Base-by-base conservation (phyloP, 495 filamentous ascomycete genomes). In the Clohesyomyces aquaticus region DNA sequence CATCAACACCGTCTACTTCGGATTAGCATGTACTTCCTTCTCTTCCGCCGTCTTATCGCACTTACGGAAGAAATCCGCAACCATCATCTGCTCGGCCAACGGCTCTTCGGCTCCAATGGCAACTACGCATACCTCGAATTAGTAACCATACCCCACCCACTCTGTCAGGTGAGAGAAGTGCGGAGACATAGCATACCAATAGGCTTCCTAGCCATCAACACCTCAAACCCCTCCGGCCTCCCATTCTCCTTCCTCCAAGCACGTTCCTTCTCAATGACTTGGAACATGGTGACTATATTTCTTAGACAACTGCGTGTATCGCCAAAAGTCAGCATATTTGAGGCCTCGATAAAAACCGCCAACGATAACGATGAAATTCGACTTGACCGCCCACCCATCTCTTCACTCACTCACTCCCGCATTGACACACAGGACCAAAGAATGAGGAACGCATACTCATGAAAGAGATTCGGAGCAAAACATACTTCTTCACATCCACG, bases 1-100 rank as follows among this genome's bases (percentile, higher is more conserved):
- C 94, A 72, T 99, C 94, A 1, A 79, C 80, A 29, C 94, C 94
- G 77, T 98, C 93, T 97, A 23, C 52, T 45, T 25, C 27, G 55
- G 55, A 4, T 69, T 25, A 66, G 28, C 41, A 23, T n/a, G n/a
- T n/a, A n/a, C n/a, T n/a, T n/a, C n/a, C n/a, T n/a, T n/a, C n/a
- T n/a, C n/a, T n/a, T n/a, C n/a, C n/a, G n/a, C n/a, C n/a, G n/a
- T n/a, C n/a, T n/a, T n/a, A n/a, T n/a, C n/a, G n/a, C n/a, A n/a
- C 88, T 63, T 75, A 96, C 93, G 94, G 68, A 96, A 98, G 74
- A 91, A 89, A 75, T 98, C 94, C 9, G 88, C 90, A 79, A 91
- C 83, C 68, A 96, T 79, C 42, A 85, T 77, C 71, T 94, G 89
- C 55, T 91, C 90, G 63, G 91, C 91, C 10, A 99, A 77, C 0